phyloP scores from a whole-genome alignment of 192 early-diverging fungal genomes.

The Backusella circina region DNA sequence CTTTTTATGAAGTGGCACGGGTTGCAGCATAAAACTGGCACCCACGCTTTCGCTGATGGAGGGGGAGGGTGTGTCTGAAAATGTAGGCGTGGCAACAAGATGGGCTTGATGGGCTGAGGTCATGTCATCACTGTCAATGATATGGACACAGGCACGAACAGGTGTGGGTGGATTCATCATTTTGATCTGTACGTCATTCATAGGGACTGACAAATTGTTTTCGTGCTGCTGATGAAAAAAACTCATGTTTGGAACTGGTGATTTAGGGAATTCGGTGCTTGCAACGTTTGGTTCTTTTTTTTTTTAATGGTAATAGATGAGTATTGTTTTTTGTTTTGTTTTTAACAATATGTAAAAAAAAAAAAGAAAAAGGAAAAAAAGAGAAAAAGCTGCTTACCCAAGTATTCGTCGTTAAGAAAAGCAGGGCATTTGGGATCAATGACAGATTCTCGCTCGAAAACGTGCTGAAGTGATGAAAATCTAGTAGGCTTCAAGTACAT shows the following conservation, averaged over 20 bases:
- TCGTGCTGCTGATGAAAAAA: conserved; percentile 10
- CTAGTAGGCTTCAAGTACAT: conserved; percentile 6
- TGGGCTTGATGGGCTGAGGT: neutral
- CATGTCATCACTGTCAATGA: neutral
- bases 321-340: neutral
- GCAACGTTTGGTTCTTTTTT: neutral
- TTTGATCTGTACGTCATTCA: conserved; percentile 2
- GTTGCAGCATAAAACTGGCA: conserved; percentile 2
- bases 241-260: neutral
- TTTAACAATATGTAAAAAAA: no score
- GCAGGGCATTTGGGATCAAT: conserved; percentile 4
- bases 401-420: neutral
- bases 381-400: conserved; percentile 9
- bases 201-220: neutral
- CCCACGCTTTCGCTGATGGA: neutral
- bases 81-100: neutral
- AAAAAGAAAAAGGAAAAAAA: no score
- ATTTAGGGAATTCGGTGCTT: neutral
- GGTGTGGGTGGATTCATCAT: conserved; percentile 12
- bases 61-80: neutral
- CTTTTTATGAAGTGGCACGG: conserved; percentile 8
- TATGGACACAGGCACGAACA: conserved; percentile 6
- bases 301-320: neutral
- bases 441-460: conserved; percentile 6
- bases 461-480: neutral